Evolutionary conservation across 1,139 yeast genomes (phyloP), one percentile per base, ranked within the genome.

Genomic region (Candida dubliniensis): DNA sequence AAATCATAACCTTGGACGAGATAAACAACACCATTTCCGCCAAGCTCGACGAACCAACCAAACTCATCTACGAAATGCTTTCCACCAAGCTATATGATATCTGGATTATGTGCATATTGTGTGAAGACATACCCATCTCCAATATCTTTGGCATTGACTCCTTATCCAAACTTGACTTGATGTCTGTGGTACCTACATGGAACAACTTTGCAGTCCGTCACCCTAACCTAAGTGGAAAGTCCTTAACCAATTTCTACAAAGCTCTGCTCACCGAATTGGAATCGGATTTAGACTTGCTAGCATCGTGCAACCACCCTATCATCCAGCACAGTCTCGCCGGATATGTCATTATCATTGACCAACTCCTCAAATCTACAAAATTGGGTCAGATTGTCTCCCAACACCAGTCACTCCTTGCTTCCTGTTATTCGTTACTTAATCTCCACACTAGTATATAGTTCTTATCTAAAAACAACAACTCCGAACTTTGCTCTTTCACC

Each of bases 391-490:
- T 55, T 4, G 40, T 59, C 1, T 35, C 44, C 14, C 34, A 45
- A 18, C 34, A 42, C 37, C 41, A 39, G 12, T 31, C 40, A 3
- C 47, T 47, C 29, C 31, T 54, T 4, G 39, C 43, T 23, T 31
- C 38, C 32, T 50, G 55, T 34, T 57, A 56, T 46, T 30, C 41
- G 15, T 35, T 44, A 31, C 40, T 48, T 44, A 29, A 26, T 52
- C 79, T 77, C 95, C 95, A 86, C 13, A 86, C 64, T 59, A 85
- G 91, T 34, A 87, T 64, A 60, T 79, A 81, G 38, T 80, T 76
- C 51, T 84, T 88, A 36, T 76, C 74, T 32, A 87, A 60, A 53
- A 85, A 83, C 42, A 87, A 56, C 41, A 86, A 66, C 50, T 84
- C 90, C 39, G 71, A 68, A 36, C 82, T 81, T 34, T 77, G 72